These are phyloP conservation scores for Sarocladiaceae sp. DNA, from an alignment of 2,329 filamentous ascomycete species.

Conservation along the genomic window DNA sequence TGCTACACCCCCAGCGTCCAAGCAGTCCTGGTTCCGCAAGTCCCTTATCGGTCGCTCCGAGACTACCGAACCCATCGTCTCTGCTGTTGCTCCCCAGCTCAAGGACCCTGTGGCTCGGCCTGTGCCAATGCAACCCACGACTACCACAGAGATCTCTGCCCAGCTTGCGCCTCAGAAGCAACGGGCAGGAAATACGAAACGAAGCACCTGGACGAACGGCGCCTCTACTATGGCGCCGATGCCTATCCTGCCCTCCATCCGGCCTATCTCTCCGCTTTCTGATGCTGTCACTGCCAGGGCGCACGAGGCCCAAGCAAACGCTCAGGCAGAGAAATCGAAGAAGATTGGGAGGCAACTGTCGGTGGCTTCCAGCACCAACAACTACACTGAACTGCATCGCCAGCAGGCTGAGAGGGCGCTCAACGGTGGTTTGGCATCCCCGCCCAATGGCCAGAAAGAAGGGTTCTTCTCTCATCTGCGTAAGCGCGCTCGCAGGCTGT, in stretches of 20 bases:
- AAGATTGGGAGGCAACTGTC: slow-evolving; percentile 95
- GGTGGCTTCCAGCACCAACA: slow-evolving; percentile 83
- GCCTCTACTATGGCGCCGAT: slow-evolving; percentile 78
- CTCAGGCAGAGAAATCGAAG: slow-evolving; percentile 62
- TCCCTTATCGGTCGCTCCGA: slow-evolving; percentile 81
- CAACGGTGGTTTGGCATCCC: slow-evolving; percentile 75
- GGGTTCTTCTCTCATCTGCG: slow-evolving; percentile 97
- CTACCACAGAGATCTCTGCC: slow-evolving; percentile 30
- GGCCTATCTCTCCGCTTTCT: slow-evolving; percentile 92
- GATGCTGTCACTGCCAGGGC: slow-evolving; percentile 88
- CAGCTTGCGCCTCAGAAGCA: slow-evolving; percentile 30
- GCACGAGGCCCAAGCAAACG: slow-evolving; percentile 42
- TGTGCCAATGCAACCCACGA: slow-evolving; percentile 22
- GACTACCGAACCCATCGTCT: slow-evolving; percentile 52
- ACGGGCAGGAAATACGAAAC: slow-evolving; percentile 58
- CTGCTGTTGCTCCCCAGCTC: slow-evolving; percentile 29
- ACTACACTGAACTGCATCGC: slow-evolving; percentile 84
- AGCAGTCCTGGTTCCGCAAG: slow-evolving; percentile 95
- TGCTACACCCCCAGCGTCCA: slow-evolving; percentile 57
- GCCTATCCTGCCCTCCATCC: slow-evolving; percentile 90
- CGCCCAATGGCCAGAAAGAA: slow-evolving; percentile 76
- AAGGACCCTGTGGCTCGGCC: slow-evolving; percentile 42
- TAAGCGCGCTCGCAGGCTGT: slow-evolving; percentile 87
- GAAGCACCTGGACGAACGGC: slow-evolving; percentile 90
- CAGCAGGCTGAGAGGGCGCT: slow-evolving; percentile 88